Evolutionary conservation across 208 protist genomes (phyloP).

Genomic region (Crithidia mellificae): DNA sequence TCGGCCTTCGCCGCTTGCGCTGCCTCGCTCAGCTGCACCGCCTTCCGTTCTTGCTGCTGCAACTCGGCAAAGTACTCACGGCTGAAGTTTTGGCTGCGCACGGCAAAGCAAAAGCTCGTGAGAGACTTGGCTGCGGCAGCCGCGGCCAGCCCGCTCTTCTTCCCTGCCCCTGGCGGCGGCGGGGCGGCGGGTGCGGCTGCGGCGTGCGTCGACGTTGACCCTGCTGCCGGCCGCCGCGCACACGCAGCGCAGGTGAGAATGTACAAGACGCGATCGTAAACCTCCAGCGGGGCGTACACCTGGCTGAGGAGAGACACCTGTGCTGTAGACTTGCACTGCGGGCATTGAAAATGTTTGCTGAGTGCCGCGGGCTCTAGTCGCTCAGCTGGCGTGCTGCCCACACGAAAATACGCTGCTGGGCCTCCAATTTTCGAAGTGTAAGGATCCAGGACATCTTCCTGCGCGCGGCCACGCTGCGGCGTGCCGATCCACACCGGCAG

Average conservation of each 20-base stretch:
- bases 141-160: constrained; percentile 30
- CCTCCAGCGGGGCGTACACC: constrained; percentile 75
- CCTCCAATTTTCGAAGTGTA: constrained; percentile 79
- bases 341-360: constrained; percentile 66
- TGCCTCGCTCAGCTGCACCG: constrained; percentile 19
- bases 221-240: constrained; percentile 9
- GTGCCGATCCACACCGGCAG: constrained; percentile 63
- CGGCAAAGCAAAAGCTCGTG: constrained; percentile 71
- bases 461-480: constrained; percentile 29
- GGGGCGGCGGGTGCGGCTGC: not conserved
- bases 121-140: constrained; percentile 14
- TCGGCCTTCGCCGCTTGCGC: constrained; percentile 14
- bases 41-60: constrained; percentile 14
- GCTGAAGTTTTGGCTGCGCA: constrained; percentile 86
- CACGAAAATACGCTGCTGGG: constrained; percentile 58
- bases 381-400: constrained; percentile 14
- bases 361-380: constrained; percentile 9
- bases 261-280: constrained; percentile 86
- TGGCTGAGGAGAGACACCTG: constrained; percentile 72
- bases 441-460: constrained; percentile 50
- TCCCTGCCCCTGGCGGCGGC: constrained; percentile 5
- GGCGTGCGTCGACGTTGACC: not conserved
- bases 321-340: constrained; percentile 58
- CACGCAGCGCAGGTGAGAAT: constrained; percentile 71
- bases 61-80: constrained; percentile 44